Conservation (phyloP, 1,284 basidiomycete species). For the Leccinum pachyderme region DNA sequence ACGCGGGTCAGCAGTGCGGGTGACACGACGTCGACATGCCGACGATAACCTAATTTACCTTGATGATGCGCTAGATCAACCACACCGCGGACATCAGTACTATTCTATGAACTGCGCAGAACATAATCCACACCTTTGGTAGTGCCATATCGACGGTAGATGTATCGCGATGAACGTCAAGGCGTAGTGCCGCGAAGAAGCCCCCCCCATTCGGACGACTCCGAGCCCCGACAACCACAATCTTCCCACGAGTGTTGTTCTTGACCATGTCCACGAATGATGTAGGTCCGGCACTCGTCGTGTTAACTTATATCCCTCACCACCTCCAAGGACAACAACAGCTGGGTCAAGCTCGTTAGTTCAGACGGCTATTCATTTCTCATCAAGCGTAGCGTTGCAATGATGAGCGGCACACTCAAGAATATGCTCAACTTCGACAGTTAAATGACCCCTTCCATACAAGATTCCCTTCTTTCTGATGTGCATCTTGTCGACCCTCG, state of each 20-base stretch:
- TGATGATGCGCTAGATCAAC: conserved; percentile 52
- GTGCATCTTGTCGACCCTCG: neutral
- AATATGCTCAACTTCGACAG: conserved; percentile 39
- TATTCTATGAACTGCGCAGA: neutral
- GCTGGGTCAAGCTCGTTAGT: conserved; percentile 54
- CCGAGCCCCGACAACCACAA: conserved; percentile 20
- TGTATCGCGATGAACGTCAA: conserved; percentile 14
- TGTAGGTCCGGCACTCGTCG: conserved; percentile 13
- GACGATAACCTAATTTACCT: conserved; percentile 37
- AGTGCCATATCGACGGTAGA: conserved; percentile 27
- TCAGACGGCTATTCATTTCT: conserved; percentile 54
- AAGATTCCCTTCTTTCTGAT: conserved; percentile 12
- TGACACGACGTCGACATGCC: conserved; percentile 14
- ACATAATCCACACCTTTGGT: conserved; percentile 25
- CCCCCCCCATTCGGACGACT: neutral
- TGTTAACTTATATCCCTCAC: neutral
- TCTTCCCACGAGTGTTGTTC: conserved; percentile 22
- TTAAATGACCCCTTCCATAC: conserved; percentile 17
- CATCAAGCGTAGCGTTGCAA: conserved; percentile 49
- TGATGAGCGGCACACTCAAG: conserved; percentile 49
- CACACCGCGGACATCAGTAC: conserved; percentile 14
- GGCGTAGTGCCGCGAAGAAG: neutral
- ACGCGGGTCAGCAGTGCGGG: conserved; percentile 20
- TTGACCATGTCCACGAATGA: conserved; percentile 19
- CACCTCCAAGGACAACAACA: conserved; percentile 30